Evolutionary conservation across 768 basidiomycete species (phyloP).

Genomic region (Hericium rajendrae): DNA sequence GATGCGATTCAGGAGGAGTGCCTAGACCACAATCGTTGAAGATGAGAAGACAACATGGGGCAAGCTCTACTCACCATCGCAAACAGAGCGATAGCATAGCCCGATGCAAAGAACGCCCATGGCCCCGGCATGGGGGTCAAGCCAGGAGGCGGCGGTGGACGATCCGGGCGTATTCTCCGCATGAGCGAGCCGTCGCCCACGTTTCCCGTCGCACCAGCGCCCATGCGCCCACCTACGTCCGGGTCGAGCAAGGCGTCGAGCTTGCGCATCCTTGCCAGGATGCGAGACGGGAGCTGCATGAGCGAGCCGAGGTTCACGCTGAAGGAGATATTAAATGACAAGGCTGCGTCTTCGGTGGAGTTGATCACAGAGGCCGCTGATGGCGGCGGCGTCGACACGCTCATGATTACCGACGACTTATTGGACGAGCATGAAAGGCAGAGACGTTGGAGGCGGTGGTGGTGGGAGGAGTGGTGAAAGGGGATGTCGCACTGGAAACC

Average conservation of each 20-base stretch:
- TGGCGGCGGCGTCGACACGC: not conserved
- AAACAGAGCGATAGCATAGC: conserved; percentile 59
- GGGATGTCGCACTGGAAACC: not conserved
- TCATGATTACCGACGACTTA: not conserved
- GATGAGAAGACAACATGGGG: not conserved
- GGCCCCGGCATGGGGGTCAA: conserved; percentile 40
- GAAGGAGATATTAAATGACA: conserved; percentile 15
- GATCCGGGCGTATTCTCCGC: conserved; percentile 1
- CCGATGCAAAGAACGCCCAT: conserved; percentile 65
- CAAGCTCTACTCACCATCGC: conserved; percentile 40
- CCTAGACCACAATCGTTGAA: conserved; percentile 27
- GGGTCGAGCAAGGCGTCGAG: conserved; percentile 19
- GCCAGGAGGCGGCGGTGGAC: conserved; percentile 5
- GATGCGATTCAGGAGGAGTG: conserved; percentile 62
- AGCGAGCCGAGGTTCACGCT: conserved; percentile 21
- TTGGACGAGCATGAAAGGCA: not conserved
- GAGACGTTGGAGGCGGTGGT: not conserved
- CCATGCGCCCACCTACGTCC: conserved; percentile 5
- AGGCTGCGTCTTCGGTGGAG: not conserved
- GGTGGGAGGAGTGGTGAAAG: not conserved
- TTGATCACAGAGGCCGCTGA: not conserved
- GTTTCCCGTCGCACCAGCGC: not conserved
- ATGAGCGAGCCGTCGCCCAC: not conserved
- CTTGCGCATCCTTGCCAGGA: conserved; percentile 30
- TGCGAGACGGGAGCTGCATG: conserved; percentile 31